Evolutionary conservation across 192 early-diverging fungal genomes (phyloP), one percentile per base, ranked within the genome.

Genomic region (Helicostylum pulchrum): DNA sequence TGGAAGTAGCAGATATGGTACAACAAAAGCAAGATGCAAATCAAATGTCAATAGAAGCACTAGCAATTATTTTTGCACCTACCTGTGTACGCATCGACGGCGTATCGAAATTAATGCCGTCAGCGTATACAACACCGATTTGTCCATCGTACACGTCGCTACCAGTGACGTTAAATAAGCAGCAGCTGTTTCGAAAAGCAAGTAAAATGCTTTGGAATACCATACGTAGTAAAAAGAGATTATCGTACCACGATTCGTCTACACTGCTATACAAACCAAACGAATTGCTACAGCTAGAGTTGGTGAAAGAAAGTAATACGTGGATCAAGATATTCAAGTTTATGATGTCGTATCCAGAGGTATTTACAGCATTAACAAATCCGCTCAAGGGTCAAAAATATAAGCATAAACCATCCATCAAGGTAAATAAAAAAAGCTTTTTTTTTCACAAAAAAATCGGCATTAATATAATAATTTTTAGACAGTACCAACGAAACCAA

Each of bases 61-160:
- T 59, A 17, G 57, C 57, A 4, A 59, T 59, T 20, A 44, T 59
- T 19, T 59, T 59, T 59, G 57, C 57, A 43, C 57, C 57, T 4
- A 59, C 57, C 3, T 45, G 42, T 59, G 12, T 59, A 10, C 19
- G 43, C 19, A 26, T 45, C 26, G 57, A 43, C 23, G 39, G 39
- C 15, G 21, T 59, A 39, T 31, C 19, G 6, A 42, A 59, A 12
- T 26, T 45, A 12, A 45, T 59, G 19, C 19, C 36, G 8, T 48
- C 46, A 48, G 12, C 15, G 1, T 17, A 48, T 17, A 15, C 14
- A 48, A 48, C 15, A 15, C 46, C 46, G 1, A 5, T 48, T 15
- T 19, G 46, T 4, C 14, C 17, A 48, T 19, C 15, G 4, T 14
- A 21, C 8, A 57, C 36, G 1, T 20, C 55, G 10, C 9, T 19